phyloP scores from a whole-genome alignment of 495 filamentous ascomycete genomes.

The Friedmanniomyces endolithicus region DNA sequence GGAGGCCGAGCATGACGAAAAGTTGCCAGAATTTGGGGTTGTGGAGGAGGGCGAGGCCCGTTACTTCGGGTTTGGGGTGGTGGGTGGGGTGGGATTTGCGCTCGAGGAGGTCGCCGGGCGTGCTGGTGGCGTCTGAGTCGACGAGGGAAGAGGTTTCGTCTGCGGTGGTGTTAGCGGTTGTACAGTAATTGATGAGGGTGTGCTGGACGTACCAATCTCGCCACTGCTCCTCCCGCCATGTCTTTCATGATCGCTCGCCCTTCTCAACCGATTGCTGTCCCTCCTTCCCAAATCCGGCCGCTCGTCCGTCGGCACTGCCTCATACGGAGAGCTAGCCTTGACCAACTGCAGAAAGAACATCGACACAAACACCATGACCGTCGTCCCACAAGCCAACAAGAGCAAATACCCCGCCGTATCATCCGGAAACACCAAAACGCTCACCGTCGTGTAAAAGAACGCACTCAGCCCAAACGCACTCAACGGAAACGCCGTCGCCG shows the following conservation, averaged over 20 bases:
- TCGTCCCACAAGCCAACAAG: slow-evolving; percentile 70
- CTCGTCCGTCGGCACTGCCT: slow-evolving; percentile 42
- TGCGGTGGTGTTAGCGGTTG: not conserved
- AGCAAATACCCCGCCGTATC: slow-evolving; percentile 70
- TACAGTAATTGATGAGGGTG: no score
- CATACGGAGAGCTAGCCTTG: slow-evolving; percentile 36
- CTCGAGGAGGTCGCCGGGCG: slow-evolving; percentile 31
- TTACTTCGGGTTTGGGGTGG: slow-evolving; percentile 54
- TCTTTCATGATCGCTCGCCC: slow-evolving; percentile 1
- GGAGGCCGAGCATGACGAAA: slow-evolving; percentile 69
- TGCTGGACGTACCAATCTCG: slow-evolving; percentile 1
- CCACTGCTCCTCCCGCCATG: slow-evolving; percentile 21
- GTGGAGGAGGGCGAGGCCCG: slow-evolving; percentile 65
- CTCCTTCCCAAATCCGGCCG: slow-evolving; percentile 7
- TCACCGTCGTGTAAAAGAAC: slow-evolving; percentile 81
- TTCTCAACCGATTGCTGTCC: slow-evolving; percentile 12
- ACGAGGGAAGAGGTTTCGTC: slow-evolving; percentile 82
- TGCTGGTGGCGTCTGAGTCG: slow-evolving; percentile 38
- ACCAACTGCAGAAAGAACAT: slow-evolving; percentile 39
- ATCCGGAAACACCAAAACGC: slow-evolving; percentile 68
- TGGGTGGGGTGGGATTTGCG: slow-evolving; percentile 42
- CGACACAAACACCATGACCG: slow-evolving; percentile 54
- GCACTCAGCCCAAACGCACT: slow-evolving; percentile 90
- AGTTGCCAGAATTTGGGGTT: slow-evolving; percentile 80
- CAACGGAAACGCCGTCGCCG: slow-evolving; percentile 84